phyloP scores from a whole-genome alignment of 192 early-diverging fungal genomes.

The Oehlia diaphana region DNA sequence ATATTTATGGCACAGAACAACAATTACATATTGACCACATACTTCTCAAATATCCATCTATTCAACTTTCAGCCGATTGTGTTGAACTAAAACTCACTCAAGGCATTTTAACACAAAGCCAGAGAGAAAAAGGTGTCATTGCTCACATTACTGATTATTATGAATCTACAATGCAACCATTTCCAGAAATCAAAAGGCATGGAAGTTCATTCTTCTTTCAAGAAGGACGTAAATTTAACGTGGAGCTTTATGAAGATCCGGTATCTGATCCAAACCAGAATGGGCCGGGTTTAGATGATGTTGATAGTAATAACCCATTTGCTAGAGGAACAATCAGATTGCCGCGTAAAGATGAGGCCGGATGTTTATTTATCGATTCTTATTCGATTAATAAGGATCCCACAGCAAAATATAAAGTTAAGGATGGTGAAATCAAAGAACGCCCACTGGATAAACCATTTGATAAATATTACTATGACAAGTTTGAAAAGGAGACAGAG shows the following conservation, averaged over 20 bases:
- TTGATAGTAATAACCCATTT: neutral
- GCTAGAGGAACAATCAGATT: neutral
- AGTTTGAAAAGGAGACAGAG: no score
- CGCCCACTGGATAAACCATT: no score
- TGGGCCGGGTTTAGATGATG: neutral
- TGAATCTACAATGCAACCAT: neutral
- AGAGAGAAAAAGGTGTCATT: neutral
- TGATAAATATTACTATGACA: no score
- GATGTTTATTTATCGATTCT: constrained; percentile 6
- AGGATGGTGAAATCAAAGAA: no score
- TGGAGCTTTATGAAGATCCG: constrained; percentile 1
- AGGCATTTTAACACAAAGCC: neutral
- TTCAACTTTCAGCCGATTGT: neutral
- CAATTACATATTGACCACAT: constrained; percentile 3
- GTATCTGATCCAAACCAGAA: neutral
- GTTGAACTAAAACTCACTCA: neutral
- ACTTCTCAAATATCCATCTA: constrained; percentile 1
- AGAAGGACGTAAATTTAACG: neutral
- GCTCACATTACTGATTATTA: neutral
- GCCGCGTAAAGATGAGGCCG: neutral
- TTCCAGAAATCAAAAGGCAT: neutral
- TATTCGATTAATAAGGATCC: neutral
- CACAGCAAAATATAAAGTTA: neutral
- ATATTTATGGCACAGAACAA: constrained; percentile 5
- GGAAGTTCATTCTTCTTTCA: neutral